phyloP scores from a whole-genome alignment of 2,329 filamentous ascomycete species.

The Trichophyton benhamiae region DNA sequence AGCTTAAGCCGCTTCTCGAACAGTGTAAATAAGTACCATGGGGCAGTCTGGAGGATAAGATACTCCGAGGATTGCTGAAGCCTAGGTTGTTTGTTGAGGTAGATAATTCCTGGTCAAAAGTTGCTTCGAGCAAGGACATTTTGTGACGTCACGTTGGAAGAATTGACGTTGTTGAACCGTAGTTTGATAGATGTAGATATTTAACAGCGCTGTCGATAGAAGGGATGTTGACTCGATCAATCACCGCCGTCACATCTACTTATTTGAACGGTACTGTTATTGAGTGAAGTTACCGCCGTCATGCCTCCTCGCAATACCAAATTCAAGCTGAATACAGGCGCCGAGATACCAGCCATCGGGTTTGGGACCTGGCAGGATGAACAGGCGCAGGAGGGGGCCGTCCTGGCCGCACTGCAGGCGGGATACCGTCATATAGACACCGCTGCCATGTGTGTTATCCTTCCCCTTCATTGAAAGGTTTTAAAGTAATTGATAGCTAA shows the following conservation, averaged over 20 bases:
- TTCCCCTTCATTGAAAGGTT: background rate
- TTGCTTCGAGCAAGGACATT: background rate
- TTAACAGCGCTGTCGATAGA: background rate
- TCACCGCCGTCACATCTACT: background rate
- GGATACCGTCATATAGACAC: slow-evolving; percentile 48
- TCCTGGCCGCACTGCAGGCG: slow-evolving; percentile 36
- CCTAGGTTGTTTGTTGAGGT: no score
- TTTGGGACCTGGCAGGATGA: slow-evolving; percentile 46
- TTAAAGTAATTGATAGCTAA: background rate
- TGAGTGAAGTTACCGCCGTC: background rate
- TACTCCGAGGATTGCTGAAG: background rate
- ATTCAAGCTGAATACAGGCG: slow-evolving; percentile 38
- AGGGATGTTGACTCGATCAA: background rate
- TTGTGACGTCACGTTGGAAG: background rate
- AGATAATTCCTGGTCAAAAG: no score
- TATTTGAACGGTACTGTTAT: background rate
- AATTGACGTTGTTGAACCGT: background rate
- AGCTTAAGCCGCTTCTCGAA: background rate
- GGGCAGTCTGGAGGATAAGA: background rate
- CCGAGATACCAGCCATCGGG: slow-evolving; percentile 37
- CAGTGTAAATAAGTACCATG: background rate
- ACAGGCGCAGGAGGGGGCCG: slow-evolving; percentile 35
- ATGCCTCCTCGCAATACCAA: slow-evolving; percentile 20
- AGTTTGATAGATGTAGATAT: background rate
- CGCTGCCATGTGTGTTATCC: slow-evolving; percentile 29